Evolutionary conservation across 257 asterid species (phyloP).

Genomic region (Rauvolfia tetraphylla): DNA sequence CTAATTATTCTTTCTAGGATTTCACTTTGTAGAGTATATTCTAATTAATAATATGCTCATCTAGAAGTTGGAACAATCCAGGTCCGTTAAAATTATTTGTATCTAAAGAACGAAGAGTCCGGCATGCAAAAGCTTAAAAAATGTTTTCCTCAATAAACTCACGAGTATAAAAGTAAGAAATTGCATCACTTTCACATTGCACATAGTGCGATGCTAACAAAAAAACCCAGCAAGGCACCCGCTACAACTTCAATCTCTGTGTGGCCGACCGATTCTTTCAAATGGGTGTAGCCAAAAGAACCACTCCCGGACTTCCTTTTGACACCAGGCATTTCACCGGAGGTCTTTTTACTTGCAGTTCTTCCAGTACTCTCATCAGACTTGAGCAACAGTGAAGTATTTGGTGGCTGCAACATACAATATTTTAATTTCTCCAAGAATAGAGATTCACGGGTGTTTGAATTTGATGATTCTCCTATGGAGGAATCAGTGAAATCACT

Average conservation of each 20-base stretch:
- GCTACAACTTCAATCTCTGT: slow-evolving; percentile 79
- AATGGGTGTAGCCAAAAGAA: slow-evolving; percentile 12
- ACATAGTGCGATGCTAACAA: slow-evolving; percentile 55
- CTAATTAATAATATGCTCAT: no score
- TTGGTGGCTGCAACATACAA: slow-evolving; percentile 23
- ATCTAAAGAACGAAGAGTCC: no score
- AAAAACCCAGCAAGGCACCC: slow-evolving; percentile 82
- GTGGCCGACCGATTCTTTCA: slow-evolving; percentile 91
- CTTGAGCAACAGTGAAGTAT: slow-evolving; percentile 39
- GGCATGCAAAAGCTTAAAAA: no score
- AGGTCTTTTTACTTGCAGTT: background rate
- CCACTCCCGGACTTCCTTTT: slow-evolving; percentile 25
- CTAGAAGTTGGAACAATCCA: no score
- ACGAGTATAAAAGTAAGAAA: no score
- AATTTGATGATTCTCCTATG: slow-evolving; percentile 30
- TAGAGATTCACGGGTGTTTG: slow-evolving; percentile 28
- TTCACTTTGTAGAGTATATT: no score
- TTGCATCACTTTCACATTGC: slow-evolving; percentile 9
- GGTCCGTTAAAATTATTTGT: no score
- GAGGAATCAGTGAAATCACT: slow-evolving; percentile 28
- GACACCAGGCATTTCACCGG: slow-evolving; percentile 12
- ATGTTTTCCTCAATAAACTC: no score
- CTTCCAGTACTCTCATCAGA: slow-evolving; percentile 26
- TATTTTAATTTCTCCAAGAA: slow-evolving; percentile 28
- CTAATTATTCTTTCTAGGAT: no score